A percentile compares a stretch with the other conserved stretches of the same genome.
phyloP scores from a whole-genome alignment of 225 moss, liverwort and hornwort species.

The Pseudoscleropodium purum region DNA sequence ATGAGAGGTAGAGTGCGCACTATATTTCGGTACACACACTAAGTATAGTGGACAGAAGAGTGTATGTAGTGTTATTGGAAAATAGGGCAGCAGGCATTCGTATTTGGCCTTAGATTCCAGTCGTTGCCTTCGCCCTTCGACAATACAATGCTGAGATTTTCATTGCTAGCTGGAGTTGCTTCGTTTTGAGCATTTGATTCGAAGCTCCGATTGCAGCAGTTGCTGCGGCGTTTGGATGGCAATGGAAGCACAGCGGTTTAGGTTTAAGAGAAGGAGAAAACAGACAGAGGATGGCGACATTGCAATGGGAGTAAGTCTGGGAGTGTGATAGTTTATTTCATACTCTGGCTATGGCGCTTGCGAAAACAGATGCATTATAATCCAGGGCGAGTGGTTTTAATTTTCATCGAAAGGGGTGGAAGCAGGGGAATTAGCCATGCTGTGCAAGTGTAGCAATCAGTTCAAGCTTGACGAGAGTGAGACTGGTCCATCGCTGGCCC shows the following conservation, averaged over 20 bases:
- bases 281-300: neutral
- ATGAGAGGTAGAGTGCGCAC: neutral
- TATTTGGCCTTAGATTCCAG: neutral
- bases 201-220: neutral
- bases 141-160: neutral
- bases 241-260: neutral
- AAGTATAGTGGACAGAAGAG: neutral
- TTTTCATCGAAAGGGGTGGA: neutral
- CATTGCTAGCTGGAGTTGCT: neutral
- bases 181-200: neutral
- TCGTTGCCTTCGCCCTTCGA: neutral
- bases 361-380: neutral
- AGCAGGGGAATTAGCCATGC: conserved; percentile 34
- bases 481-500: conserved; percentile 3
- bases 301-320: neutral
- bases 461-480: conserved; percentile 43
- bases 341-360: neutral
- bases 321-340: neutral
- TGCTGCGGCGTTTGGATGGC: neutral
- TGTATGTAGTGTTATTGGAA: neutral
- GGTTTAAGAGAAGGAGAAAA: neutral
- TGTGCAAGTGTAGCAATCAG: conserved; percentile 63
- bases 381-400: neutral
- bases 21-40: neutral
- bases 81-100: neutral